phyloP scores from a whole-genome alignment of 768 basidiomycete genomes.

The Daedaleopsis sinensis region DNA sequence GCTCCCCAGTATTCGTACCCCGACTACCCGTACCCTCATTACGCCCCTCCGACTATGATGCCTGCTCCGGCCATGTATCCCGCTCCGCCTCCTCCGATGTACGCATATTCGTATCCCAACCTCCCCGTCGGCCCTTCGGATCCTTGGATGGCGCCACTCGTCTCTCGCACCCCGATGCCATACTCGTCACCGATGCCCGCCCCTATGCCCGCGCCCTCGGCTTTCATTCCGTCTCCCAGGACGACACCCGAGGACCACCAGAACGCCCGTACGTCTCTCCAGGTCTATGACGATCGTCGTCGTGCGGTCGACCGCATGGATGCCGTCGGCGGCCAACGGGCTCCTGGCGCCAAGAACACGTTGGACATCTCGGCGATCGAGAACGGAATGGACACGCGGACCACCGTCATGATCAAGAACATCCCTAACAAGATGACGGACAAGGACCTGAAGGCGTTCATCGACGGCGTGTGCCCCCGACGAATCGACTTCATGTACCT shows the following conservation, averaged over 20 bases:
- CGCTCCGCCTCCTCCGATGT: neutral
- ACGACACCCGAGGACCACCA: neutral
- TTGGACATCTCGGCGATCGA: slow-evolving; percentile 75
- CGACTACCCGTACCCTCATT: slow-evolving; percentile 2
- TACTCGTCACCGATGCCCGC: neutral
- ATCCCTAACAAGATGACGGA: slow-evolving; percentile 93
- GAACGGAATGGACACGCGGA: slow-evolving; percentile 75
- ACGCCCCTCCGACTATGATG: neutral
- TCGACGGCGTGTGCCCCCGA: slow-evolving; percentile 71
- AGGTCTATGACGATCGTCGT: slow-evolving; percentile 1
- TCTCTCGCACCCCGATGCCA: neutral
- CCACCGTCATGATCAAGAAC: slow-evolving; percentile 90
- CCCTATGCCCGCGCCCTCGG: neutral
- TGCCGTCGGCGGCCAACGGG: neutral
- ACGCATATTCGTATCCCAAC: slow-evolving; percentile 12
- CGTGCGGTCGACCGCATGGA: neutral
- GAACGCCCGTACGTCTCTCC: slow-evolving; percentile 5
- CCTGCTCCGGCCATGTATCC: slow-evolving; percentile 7
- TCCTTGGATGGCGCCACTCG: neutral
- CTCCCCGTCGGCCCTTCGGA: neutral
- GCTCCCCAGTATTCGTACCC: slow-evolving; percentile 13
- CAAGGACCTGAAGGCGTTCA: slow-evolving; percentile 67
- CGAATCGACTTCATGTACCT: slow-evolving; percentile 87
- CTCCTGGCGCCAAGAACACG: slow-evolving; percentile 44
- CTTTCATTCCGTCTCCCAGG: neutral